Base-by-base conservation (phyloP, 805 yeast genomes). In the Yarrowia divulgata region DNA sequence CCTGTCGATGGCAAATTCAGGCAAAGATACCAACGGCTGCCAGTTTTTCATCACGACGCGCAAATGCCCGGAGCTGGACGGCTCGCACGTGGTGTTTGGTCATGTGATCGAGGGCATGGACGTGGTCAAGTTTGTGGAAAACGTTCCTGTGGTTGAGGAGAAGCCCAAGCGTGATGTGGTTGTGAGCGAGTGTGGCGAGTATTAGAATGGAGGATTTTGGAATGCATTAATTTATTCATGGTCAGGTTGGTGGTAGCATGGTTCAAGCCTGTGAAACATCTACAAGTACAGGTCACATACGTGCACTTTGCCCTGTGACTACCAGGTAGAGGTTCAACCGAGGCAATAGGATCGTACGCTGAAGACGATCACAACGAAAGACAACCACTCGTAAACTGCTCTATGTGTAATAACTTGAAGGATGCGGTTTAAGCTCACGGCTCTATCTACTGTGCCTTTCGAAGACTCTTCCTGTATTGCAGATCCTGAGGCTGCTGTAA, bases 21-120 rank as follows among this genome's bases (percentile, higher is more conserved):
- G 88, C 68, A 85, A 87, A 73, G 81, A 85, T 79, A 84, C 88
- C 72, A 85, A 85, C 74, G 88, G 88, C 7, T 84, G 87, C 43
- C 89, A 85, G 77, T 85, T 85, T 74, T 85, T 85, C 78, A 84
- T 85, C 62, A 43, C 52, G 3, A 60, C 66, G 19, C 18, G 52
- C n/a, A 42, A 42, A 13, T 79, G 80, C 54, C 77, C 79, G 34
- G 81, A 80, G 71, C 73, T 84, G 62, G 84, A 84, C 71, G 81
- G 81, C 0, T 82, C 80, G 71, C 85, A 84, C 71, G 85, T 83
- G 12, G 86, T 84, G 0, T 84, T 84, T 73, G 87, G 87, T 0
- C 73, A 75, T 43, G 84, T 84, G 7, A 75, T 83, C 8, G 85
- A 81, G 62, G 87, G 87, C 6, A 63, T 70, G 52, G 76, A 73